These are phyloP conservation scores for Hymenotorrendiella dingleyae DNA, from an alignment of 2,329 filamentous ascomycete species.

Conservation along the genomic window DNA sequence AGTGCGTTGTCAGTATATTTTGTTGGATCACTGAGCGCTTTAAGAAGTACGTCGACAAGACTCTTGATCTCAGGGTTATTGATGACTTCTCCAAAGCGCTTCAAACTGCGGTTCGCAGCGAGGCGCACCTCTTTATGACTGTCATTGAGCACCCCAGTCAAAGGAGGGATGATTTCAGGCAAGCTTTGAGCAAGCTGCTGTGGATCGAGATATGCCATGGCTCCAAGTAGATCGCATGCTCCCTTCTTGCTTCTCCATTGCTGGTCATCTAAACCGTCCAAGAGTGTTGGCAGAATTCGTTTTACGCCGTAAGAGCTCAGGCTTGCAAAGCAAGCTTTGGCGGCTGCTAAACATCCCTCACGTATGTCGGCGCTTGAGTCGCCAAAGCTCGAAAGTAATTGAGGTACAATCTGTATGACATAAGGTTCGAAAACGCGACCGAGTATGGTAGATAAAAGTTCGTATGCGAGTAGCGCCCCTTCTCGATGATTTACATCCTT, in stretches of 20 bases:
- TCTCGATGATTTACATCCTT: constrained; percentile 86
- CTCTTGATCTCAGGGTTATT: constrained; percentile 95
- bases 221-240: constrained; percentile 90
- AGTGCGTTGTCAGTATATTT: constrained; percentile 95
- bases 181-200: constrained; percentile 88
- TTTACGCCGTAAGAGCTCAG: constrained; percentile 96
- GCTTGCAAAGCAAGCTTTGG: constrained; percentile 89
- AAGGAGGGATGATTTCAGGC: constrained; percentile 92
- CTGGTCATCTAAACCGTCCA: constrained; percentile 86
- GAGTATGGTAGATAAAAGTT: constrained; percentile 80
- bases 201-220: constrained; percentile 97
- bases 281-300: constrained; percentile 82
- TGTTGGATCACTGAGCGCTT: constrained; percentile 93
- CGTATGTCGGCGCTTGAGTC: constrained; percentile 84
- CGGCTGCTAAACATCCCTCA: constrained; percentile 85
- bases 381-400: constrained; percentile 82
- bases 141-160: constrained; percentile 91
- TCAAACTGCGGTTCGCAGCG: constrained; percentile 90
- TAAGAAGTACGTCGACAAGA: constrained; percentile 84
- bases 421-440: constrained; percentile 93
- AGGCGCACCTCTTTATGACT: constrained; percentile 94
- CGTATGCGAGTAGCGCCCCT: constrained; percentile 82
- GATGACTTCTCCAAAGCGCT: constrained; percentile 97
- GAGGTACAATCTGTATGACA: constrained; percentile 89
- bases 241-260: constrained; percentile 99